These are phyloP conservation scores for Eremothecium coryli DNA, from an alignment of 1,139 yeast species.

Conservation along the genomic window DNA sequence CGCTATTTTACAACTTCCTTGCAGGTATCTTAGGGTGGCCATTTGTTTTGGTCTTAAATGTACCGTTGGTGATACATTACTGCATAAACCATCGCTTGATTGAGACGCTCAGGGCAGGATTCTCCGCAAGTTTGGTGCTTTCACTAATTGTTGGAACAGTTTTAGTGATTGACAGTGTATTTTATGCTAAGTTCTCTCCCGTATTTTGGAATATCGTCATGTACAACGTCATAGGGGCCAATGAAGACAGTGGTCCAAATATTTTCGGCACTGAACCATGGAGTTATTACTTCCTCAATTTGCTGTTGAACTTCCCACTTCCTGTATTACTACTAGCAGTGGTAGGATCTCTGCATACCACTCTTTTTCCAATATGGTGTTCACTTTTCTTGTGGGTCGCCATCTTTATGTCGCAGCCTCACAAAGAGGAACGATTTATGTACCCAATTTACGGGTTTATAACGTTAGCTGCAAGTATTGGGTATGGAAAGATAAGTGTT, in stretches of 20 bases:
- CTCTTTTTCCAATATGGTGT: constrained; percentile 30
- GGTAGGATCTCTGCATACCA: constrained; percentile 21
- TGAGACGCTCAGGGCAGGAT: constrained; percentile 23
- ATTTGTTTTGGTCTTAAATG: constrained; percentile 57
- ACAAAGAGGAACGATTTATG: constrained; percentile 85
- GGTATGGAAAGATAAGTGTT: constrained; percentile 32
- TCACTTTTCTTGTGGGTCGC: constrained; percentile 57
- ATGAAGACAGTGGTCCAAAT: constrained; percentile 70
- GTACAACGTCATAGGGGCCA: constrained; percentile 71
- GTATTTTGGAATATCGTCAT: constrained; percentile 78
- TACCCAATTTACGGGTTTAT: constrained; percentile 77
- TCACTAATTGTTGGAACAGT: constrained; percentile 32
- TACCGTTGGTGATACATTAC: constrained; percentile 43
- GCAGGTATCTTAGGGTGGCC: constrained; percentile 94
- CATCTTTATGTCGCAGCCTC: constrained; percentile 69
- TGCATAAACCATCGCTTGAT: constrained; percentile 22
- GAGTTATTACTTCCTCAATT: constrained; percentile 59
- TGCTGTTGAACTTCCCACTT: constrained; percentile 60
- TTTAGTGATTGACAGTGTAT: constrained; percentile 50
- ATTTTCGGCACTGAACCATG: constrained; percentile 88
- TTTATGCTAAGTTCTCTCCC: constrained; percentile 52
- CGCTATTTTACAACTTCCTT: constrained; percentile 39
- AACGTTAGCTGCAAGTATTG: constrained; percentile 52
- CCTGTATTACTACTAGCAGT: constrained; percentile 29
- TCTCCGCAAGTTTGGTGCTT: constrained; percentile 31